Evolutionary conservation across 352 stramenopile species (phyloP).

Genomic region (Pythium phragmitis): DNA sequence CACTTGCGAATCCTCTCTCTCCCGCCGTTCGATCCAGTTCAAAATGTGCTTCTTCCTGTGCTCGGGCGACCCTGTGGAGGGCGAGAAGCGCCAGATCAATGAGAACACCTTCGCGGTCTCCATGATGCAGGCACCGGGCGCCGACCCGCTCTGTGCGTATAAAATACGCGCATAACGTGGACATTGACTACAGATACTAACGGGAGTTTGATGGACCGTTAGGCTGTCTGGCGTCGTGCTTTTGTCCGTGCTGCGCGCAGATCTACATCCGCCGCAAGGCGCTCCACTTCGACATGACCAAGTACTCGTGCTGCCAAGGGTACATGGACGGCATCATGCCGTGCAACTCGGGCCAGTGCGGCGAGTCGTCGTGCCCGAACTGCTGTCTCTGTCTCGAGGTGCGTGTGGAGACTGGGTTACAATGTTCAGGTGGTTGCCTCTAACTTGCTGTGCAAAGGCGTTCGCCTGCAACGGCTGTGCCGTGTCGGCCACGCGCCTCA

Average conservation of each 20-base stretch:
- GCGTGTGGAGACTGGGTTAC: neutral
- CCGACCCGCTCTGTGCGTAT: slow-evolving; percentile 81
- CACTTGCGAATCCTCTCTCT: slow-evolving; percentile 3
- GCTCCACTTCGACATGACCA: slow-evolving; percentile 90
- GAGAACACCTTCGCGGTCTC: slow-evolving; percentile 75
- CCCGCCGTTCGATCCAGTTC: slow-evolving; percentile 4
- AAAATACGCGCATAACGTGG: neutral
- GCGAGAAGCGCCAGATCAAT: slow-evolving; percentile 71
- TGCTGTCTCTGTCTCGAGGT: slow-evolving; percentile 91
- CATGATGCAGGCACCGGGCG: slow-evolving; percentile 85
- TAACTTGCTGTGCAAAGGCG: slow-evolving; percentile 31
- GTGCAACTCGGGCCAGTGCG: slow-evolving; percentile 83
- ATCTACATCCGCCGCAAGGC: slow-evolving; percentile 90
- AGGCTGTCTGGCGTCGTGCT: slow-evolving; percentile 67
- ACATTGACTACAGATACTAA: neutral
- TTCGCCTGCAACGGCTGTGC: slow-evolving; percentile 89
- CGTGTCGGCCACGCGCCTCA: slow-evolving; percentile 86
- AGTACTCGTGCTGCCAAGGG: slow-evolving; percentile 93
- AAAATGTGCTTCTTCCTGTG: slow-evolving; percentile 69
- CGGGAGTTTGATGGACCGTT: neutral
- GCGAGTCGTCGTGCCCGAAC: slow-evolving; percentile 86
- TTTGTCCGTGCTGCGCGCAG: slow-evolving; percentile 90
- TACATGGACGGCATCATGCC: slow-evolving; percentile 91
- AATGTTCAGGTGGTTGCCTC: neutral
- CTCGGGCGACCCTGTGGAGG: slow-evolving; percentile 64